A percentile compares a stretch with the other conserved stretches of the same genome.
Conservation (phyloP, 306 rosid species). For the Vigna trinervia region DNA sequence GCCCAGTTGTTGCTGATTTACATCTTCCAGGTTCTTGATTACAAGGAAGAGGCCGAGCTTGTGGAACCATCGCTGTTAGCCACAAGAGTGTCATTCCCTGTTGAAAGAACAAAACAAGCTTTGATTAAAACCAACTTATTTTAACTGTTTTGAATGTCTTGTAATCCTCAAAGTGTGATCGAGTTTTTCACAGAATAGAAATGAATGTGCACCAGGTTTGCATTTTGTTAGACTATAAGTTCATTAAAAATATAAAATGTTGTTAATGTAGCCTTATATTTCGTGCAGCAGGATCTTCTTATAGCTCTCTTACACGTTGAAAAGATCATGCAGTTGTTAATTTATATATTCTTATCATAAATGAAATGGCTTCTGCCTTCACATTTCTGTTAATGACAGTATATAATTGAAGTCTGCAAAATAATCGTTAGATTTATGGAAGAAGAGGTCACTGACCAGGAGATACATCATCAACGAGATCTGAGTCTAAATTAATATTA, state of each 20-base stretch:
- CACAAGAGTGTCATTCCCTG: constrained; percentile 68
- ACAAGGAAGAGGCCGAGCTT: constrained; percentile 62
- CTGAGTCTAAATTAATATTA: no score
- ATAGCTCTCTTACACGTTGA: neutral
- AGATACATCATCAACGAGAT: no score
- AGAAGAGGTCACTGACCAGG: no score
- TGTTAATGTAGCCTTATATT: neutral
- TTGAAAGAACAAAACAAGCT: neutral
- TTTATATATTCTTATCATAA: neutral
- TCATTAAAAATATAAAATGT: neutral
- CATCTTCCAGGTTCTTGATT: constrained; percentile 45
- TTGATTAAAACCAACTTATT: neutral
- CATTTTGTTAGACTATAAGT: neutral
- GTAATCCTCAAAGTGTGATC: neutral
- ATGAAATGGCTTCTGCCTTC: neutral
- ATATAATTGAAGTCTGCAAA: neutral
- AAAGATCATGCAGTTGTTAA: neutral
- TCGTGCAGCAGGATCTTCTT: neutral
- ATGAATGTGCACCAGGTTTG: no score
- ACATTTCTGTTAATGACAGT: neutral
- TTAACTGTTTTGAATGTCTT: neutral
- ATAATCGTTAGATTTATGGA: neutral
- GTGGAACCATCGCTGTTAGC: constrained; percentile 69
- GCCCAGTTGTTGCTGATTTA: constrained; percentile 50
- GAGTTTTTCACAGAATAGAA: no score